Base-by-base conservation (phyloP, 1,139 yeast genomes). In the Suhomyces panamericanus region DNA sequence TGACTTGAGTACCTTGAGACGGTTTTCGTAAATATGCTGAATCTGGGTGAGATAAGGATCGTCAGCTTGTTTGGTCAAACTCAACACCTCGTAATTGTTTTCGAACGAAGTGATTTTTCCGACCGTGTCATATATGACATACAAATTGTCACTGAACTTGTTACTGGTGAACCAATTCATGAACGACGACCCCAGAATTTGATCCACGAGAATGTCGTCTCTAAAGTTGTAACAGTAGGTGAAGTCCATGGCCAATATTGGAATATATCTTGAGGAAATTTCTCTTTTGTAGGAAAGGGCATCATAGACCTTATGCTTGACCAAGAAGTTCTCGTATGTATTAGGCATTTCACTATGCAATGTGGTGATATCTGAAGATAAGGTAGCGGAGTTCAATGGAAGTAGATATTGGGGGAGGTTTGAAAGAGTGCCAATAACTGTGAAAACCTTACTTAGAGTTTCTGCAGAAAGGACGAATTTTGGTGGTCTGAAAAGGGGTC, bases 141-240 rank as follows among this genome's bases (percentile, higher is more conserved):
- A 68, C 33, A 57, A 49, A 35, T 62, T 62, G 15, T 60, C 55
- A 24, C 63, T 58, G 34, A 66, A 60, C 22, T 57, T 50, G 44
- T 66, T 68, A 0, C 66, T 67, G 1, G 75, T 69, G 38, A 73
- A 51, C 78, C 78, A 73, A 39, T 64, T 64, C 44, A 72, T 59
- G 39, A 73, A 69, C 2, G 76, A 69, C n/a, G 62, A 56, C 49
- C 58, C 66, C 49, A 61, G 62, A 26, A 67, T 55, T 29, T 65
- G 58, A 24, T 51, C 52, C 20, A 56, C 47, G 31, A 69, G 49
- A 32, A 71, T 53, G 51, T 73, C 78, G 1, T 65, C 67, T 24
- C 61, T 56, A 42, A 60, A 61, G 4, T 54, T 54, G 49, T 70
- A 67, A 48, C 58, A 62, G 42, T 60, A 59, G 44, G 66, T 65